Percentiles rank a stretch among this genome's conserved stretches.
Conservation (phyloP, 75 land plant genomes). For the Azolla pinnata region DNA sequence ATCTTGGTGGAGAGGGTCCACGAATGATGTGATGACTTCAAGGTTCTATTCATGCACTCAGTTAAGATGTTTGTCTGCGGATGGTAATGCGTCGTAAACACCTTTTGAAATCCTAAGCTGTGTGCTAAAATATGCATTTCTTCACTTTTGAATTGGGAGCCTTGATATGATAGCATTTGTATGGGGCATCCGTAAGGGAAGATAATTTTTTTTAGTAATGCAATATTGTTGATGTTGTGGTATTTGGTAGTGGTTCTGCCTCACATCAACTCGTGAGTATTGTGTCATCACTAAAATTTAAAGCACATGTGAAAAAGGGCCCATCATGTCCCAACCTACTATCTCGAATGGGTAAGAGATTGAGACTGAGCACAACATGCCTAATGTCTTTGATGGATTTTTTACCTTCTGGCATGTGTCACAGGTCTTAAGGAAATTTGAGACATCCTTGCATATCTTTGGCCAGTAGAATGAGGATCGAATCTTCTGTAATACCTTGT, state of each 20-base stretch:
- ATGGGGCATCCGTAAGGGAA: neutral
- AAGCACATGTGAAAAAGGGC: neutral
- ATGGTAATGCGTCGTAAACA: neutral
- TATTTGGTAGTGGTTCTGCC: neutral
- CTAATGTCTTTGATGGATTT: neutral
- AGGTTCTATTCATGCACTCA: neutral
- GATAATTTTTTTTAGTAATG: neutral
- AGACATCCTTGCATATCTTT: neutral
- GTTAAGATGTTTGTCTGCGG: neutral
- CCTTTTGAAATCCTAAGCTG: neutral
- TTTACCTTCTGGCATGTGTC: neutral
- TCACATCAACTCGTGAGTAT: neutral
- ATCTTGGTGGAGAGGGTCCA: neutral
- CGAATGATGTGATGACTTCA: neutral
- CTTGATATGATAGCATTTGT: neutral
- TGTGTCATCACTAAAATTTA: neutral
- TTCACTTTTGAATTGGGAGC: conserved; percentile 1
- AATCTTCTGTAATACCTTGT: neutral
- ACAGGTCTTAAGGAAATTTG: neutral
- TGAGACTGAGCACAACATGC: neutral
- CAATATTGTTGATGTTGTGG: neutral
- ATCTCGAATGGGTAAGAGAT: neutral
- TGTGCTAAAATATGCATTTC: neutral
- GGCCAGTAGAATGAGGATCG: neutral
- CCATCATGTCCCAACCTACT: conserved; percentile 1